Conservation (phyloP, 2,329 filamentous ascomycete species). For the Pleomassaria siparia region DNA sequence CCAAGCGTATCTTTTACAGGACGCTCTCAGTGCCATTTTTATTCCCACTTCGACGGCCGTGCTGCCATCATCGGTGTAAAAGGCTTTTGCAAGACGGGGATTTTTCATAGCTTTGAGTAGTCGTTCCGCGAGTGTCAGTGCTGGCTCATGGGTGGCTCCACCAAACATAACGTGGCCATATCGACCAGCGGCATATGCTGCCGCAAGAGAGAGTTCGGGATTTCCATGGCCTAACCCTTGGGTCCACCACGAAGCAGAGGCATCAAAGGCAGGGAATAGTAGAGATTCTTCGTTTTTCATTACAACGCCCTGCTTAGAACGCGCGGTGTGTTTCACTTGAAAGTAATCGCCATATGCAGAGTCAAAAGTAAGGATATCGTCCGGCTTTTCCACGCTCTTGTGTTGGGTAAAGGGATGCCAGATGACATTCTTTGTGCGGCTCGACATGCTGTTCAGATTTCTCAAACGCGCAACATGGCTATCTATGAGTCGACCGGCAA, state of each 20-base stretch:
- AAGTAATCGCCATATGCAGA: constrained; percentile 80
- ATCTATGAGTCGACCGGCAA: constrained; percentile 55
- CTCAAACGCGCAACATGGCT: constrained; percentile 60
- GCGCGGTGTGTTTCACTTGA: constrained; percentile 55
- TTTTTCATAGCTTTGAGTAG: constrained; percentile 64
- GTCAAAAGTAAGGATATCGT: constrained; percentile 72
- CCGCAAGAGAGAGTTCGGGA: constrained; percentile 68
- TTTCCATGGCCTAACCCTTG: constrained; percentile 83
- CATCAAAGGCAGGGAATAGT: constrained; percentile 72
- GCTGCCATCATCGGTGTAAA: constrained; percentile 83
- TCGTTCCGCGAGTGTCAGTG: constrained; percentile 66
- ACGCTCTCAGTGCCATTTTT: constrained; percentile 79
- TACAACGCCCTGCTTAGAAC: constrained; percentile 14
- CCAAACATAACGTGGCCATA: constrained; percentile 92
- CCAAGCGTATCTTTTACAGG: constrained; percentile 68
- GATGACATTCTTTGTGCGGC: constrained; percentile 58
- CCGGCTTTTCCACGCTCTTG: constrained; percentile 59
- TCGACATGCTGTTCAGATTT: constrained; percentile 62
- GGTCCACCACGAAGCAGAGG: constrained; percentile 89
- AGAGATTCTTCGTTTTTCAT: constrained; percentile 35
- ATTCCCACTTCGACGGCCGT: constrained; percentile 82
- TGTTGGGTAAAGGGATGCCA: constrained; percentile 93
- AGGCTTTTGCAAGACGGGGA: constrained; percentile 68
- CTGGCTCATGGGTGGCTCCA: constrained; percentile 76
- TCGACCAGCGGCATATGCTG: constrained; percentile 77